Evolutionary conservation across 805 yeast species (phyloP), one percentile per base, ranked within the genome.

Genomic region (Yarrowia divulgata): DNA sequence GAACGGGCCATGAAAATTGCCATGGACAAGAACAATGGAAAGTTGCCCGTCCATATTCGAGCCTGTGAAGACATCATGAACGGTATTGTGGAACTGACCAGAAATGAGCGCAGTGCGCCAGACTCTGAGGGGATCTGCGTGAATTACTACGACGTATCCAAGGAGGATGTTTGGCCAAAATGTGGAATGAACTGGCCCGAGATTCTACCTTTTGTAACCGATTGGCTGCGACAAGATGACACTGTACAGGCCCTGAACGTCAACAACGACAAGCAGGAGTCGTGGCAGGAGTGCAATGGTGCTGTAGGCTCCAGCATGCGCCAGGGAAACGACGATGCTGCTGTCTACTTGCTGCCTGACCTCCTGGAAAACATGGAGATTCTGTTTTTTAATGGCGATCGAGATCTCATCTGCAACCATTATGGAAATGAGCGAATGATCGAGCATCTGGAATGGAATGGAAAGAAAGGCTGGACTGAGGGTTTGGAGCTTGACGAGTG

Each of bases 111-210:
- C 4, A 68, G 66, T 35, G 70, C 67, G 8, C 70, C 68, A n/a
- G 72, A 40, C 69, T 39, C 68, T 0, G 74, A n/a, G 72, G 82
- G 72, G 78, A 82, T 74, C 69, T 94, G 99, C 77, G 73, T 85
- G 74, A 95, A 95, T 79, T 87, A 93, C 84, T 94, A 95, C 77
- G 97, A 95, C 77, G 85, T 86, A 69, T 84, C 89, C 45, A 79
- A 90, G 67, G 81, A 79, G 45, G 97, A 93, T 76, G 78, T 87
- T 0, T 91, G 82, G 73, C 98, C 98, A 0, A 79, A 89, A 0
- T 95, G 99, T 79, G 98, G 98, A 7, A 83, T 86, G 85, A 89
- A 90, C 77, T 95, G 98, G 98, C 99, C 99, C 0, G 83, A 84
- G 19, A 88, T 83, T 70, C 80, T 89, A 70, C 78, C 74, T 0